Evolutionary conservation across 23 red algal genomes (phyloP).

Genomic region (Agarophyton chilense): DNA sequence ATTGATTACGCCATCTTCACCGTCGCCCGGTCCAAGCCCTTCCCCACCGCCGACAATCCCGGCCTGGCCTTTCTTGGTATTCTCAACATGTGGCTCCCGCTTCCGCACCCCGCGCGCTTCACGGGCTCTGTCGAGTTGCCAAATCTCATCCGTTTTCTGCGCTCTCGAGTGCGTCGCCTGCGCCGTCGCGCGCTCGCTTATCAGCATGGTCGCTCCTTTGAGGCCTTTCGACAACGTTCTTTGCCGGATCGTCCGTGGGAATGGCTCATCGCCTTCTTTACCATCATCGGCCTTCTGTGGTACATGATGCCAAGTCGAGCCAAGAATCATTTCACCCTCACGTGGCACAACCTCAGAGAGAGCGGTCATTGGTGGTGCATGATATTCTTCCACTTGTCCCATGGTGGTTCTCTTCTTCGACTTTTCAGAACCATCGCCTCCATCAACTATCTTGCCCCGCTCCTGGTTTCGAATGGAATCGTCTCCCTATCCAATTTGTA

Average conservation of each 20-base stretch:
- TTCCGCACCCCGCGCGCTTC: conserved; percentile 50
- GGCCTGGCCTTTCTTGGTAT: conserved; percentile 20
- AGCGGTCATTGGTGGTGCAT: conserved; percentile 66
- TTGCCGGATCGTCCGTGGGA: conserved; percentile 73
- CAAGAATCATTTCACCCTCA: conserved; percentile 53
- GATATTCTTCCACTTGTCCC: conserved; percentile 63
- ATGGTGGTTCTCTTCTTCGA: conserved; percentile 61
- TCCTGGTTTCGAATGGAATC: conserved; percentile 45
- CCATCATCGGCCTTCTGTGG: conserved; percentile 56
- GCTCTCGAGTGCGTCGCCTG: conserved; percentile 7
- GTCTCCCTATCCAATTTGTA: conserved; percentile 51
- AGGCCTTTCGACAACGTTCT: conserved; percentile 31
- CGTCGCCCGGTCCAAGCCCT: conserved; percentile 35
- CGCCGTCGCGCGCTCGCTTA: neutral
- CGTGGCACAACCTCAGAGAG: conserved; percentile 57
- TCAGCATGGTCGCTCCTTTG: conserved; percentile 24
- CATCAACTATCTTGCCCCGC: conserved; percentile 55
- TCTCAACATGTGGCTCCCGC: conserved; percentile 39
- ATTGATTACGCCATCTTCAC: conserved; percentile 73
- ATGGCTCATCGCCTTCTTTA: conserved; percentile 65
- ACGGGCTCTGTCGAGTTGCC: conserved; percentile 41
- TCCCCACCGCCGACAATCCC: conserved; percentile 17
- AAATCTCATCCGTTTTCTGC: conserved; percentile 37
- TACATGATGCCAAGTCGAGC: conserved; percentile 52
- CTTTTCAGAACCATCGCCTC: conserved; percentile 57